Base-by-base conservation (phyloP, 768 basidiomycete species). In the Mrakia gelida region DNA sequence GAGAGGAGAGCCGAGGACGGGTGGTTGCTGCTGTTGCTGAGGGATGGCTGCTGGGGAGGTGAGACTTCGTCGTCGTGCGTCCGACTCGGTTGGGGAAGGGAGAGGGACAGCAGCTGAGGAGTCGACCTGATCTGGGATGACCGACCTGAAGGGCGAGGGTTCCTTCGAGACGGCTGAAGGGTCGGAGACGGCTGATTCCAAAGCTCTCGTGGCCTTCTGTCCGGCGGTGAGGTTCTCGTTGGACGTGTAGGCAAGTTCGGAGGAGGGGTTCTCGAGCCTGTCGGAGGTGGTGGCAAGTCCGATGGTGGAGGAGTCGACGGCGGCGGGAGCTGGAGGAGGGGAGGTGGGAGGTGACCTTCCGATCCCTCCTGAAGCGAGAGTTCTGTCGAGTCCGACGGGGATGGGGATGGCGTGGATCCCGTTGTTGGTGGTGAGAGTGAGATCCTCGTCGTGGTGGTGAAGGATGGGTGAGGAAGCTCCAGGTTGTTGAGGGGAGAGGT, bases 91-190 rank as follows among this genome's bases (percentile, higher is more conserved):
- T 1, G 67, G 34, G n/a, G 67, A 34, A 4, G 67, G 2, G 73
- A 34, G 41, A 73, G 73, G n/a, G 28, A 10, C 49, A 23, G 52
- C 49, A 23, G 52, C n/a, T 28, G 54, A 3, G 18, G 38, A 56
- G 26, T 67, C 71, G 34, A 59, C 59, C 52, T 74, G 72, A 52
- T 78, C 77, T 18, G 77, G 77, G 7, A 78, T 49, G 38, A 78
- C 65, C 23, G 77, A 41, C 21, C 59, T 63, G 77, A 68, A 78
- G 1, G 77, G 77, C 45, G 71, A 73, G 9, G 77, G 77, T 49
- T 78, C 77, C 52, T 68, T 34, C 16, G 77, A 38, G 45, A 78
- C n/a, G n/a, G 77, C 72, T 2, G 77, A 78, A 16, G 65, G 77
- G 16, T 73, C 65, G n/a, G 52, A 54, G 34, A 61, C 34, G 54